Evolutionary conservation across 31 red algal genomes (phyloP), one percentile per base, ranked within the genome.

Genomic region (Porphyra umbilicalis): DNA sequence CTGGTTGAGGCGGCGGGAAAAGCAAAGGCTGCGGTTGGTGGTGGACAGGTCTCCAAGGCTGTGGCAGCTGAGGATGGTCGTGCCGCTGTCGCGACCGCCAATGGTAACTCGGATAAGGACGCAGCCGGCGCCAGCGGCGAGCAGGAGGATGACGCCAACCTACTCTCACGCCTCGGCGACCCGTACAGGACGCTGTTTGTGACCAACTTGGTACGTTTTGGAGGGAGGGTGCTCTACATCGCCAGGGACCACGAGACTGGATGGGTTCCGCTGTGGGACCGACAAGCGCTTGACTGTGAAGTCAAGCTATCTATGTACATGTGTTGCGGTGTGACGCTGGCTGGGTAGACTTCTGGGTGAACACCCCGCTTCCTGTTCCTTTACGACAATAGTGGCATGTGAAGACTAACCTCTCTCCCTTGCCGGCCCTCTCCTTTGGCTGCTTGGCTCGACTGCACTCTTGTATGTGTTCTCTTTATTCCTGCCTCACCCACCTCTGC

Each of bases 121-220:
- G 57, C 6, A 25, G 57, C 57, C 25, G 30, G 4, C 25, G 57
- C 57, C 20, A n/a, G 81, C 79, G 30, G 83, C 76, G 34, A 81
- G 32, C 25, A 57, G 13, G 39, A 46, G 46, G 34, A 57, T 38
- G 39, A 7, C 10, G 80, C 34, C 2, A 20, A 82, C 37, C 34
- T 35, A 15, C 34, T 36, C 20, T 38, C 14, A 77, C 30, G 15
- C 35, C 3, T 33, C 35, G 37, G 77, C 13, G 85, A 92, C 35
- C 78, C 85, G 37, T 85, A 83, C 29, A 92, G 77, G 10, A 95
- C 93, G 13, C 38, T 92, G 38, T 95, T 95, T 79, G 87, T 95
- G 5, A 75, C 83, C 36, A 91, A 86, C 39, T 31, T 95, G 31
- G 83, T 85, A 85, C 76, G 83, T 38, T 38, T 5, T n/a, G n/a